phyloP scores from a whole-genome alignment of 1,284 basidiomycete species.

The Violaceomyces palustris region DNA sequence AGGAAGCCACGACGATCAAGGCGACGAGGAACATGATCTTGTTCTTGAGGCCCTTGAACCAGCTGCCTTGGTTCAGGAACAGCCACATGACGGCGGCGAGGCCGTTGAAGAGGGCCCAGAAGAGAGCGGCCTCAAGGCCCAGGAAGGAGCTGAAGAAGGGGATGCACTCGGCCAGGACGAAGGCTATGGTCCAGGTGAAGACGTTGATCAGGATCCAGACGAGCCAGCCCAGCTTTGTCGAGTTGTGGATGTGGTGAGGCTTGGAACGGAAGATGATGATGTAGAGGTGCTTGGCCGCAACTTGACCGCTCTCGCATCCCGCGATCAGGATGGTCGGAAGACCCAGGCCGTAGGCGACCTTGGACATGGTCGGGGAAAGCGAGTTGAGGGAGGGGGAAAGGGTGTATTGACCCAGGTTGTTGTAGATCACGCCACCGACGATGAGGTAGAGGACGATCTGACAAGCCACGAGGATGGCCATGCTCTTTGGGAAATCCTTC shows the following conservation, averaged over 20 bases:
- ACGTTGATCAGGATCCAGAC: conserved; percentile 38
- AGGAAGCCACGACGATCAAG: conserved; percentile 44
- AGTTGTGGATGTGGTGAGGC: conserved; percentile 29
- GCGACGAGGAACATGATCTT: conserved; percentile 22
- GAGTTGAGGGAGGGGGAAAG: conserved; percentile 42
- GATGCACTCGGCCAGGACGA: conserved; percentile 37
- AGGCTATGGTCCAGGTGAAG: conserved; percentile 34
- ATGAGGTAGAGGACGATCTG: conserved; percentile 43
- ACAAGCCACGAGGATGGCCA: conserved; percentile 21
- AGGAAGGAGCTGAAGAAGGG: conserved; percentile 40
- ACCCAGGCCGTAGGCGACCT: conserved; percentile 42
- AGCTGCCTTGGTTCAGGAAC: conserved; percentile 37
- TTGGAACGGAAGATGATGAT: conserved; percentile 31
- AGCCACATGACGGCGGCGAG: conserved; percentile 32
- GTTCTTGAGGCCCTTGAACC: conserved; percentile 18
- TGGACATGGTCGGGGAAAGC: conserved; percentile 19
- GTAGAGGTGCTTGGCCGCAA: conserved; percentile 37
- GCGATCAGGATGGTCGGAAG: conserved; percentile 44
- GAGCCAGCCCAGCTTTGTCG: conserved; percentile 24
- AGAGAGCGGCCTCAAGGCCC: conserved; percentile 33
- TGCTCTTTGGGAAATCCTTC: conserved; percentile 30
- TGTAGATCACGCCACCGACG: conserved; percentile 43
- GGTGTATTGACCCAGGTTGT: conserved; percentile 44
- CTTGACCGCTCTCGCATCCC: conserved; percentile 40
- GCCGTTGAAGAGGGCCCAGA: conserved; percentile 39